Conservation (phyloP, 768 basidiomycete species). For the Cystobasidium tubakii region DNA sequence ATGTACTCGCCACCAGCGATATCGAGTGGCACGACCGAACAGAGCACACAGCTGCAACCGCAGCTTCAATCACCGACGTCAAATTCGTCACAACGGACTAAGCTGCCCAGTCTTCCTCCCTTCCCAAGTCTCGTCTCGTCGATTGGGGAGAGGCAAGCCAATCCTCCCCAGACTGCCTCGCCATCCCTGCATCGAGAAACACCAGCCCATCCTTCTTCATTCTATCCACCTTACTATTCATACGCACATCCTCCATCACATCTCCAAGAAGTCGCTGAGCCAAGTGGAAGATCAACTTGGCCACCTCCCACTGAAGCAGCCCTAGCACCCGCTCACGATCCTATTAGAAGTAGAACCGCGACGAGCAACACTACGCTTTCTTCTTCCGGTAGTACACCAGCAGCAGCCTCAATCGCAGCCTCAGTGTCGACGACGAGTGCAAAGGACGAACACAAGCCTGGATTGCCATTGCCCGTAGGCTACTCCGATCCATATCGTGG, state of each 20-base stretch:
- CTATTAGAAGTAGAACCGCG: background rate
- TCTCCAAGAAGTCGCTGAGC: background rate
- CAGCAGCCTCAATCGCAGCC: background rate
- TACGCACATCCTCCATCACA: background rate
- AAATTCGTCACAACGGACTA: background rate
- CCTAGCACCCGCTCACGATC: background rate
- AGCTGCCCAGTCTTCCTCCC: background rate
- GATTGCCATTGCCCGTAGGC: background rate
- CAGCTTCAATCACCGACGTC: background rate
- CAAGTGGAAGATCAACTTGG: background rate
- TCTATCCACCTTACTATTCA: no score
- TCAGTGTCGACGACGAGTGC: background rate
- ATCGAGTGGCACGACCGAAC: background rate
- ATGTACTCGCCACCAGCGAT: background rate
- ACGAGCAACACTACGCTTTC: background rate
- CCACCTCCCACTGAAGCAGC: background rate
- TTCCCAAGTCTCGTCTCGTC: background rate
- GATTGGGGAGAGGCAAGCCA: background rate
- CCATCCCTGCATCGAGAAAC: no score
- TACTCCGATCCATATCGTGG: background rate
- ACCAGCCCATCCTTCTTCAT: no score
- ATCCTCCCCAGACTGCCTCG: background rate
- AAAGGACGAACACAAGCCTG: background rate
- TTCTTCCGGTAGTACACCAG: background rate
- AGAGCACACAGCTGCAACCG: background rate